These are phyloP conservation scores for Bremia lactucae DNA, from an alignment of 352 stramenopile genomes.

Conservation along the genomic window DNA sequence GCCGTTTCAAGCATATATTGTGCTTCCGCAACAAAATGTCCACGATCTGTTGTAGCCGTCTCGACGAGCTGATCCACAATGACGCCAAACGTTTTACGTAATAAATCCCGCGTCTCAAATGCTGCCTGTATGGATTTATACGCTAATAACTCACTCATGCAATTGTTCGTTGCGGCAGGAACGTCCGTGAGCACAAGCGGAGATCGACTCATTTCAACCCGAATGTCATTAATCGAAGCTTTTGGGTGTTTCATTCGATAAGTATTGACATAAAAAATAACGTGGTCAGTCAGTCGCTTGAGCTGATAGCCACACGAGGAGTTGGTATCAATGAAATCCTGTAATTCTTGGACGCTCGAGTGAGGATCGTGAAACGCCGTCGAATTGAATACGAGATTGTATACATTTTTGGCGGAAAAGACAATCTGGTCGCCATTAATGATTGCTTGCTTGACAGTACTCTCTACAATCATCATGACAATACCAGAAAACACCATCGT, in stretches of 20 bases:
- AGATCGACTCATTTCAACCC: slow-evolving; percentile 11
- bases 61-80: slow-evolving; percentile 16
- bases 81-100: slow-evolving; percentile 14
- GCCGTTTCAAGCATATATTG: slow-evolving; percentile 9
- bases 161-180: slow-evolving; percentile 13
- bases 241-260: slow-evolving; percentile 4
- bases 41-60: slow-evolving; percentile 7
- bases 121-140: slow-evolving; percentile 12
- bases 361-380: slow-evolving; percentile 2
- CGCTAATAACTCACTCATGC: slow-evolving; percentile 12
- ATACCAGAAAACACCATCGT: slow-evolving; percentile 8
- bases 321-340: slow-evolving; percentile 11
- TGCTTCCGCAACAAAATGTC: slow-evolving; percentile 1
- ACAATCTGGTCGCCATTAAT: slow-evolving; percentile 13
- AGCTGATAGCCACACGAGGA: slow-evolving; percentile 14
- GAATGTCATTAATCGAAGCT: slow-evolving; percentile 6
- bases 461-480: slow-evolving; percentile 15
- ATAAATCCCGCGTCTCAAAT: slow-evolving; percentile 15
- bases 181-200: slow-evolving; percentile 9
- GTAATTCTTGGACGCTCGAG: slow-evolving; percentile 7
- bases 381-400: slow-evolving; percentile 4
- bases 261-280: slow-evolving; percentile 7
- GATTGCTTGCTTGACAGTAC: slow-evolving; percentile 12
- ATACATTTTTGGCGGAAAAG: slow-evolving; percentile 9
- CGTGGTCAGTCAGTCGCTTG: slow-evolving; percentile 13